These are phyloP conservation scores for Ettlia oleoabundans DNA, from an alignment of 139 green algal species.

Conservation along the genomic window DNA sequence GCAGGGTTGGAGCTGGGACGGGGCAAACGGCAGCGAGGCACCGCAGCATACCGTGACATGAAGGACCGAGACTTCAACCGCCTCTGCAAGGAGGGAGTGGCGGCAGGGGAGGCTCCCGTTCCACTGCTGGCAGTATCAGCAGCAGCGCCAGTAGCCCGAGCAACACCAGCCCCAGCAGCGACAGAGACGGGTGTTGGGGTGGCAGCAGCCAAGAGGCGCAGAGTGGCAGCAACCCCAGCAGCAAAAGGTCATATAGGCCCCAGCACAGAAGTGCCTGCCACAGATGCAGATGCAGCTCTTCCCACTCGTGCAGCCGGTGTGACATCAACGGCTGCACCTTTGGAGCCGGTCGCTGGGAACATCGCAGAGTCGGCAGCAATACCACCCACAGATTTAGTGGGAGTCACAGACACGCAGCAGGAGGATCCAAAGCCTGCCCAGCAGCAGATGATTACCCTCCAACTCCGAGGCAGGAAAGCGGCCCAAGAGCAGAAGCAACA, in stretches of 20 bases:
- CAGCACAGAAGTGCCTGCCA: not conserved
- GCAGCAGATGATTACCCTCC: not conserved
- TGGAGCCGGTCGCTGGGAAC: too few species aligned
- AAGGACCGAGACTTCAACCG: constrained; percentile 21
- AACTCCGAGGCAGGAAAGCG: too few species aligned
- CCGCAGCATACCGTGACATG: constrained; percentile 22
- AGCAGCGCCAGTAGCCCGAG: not conserved
- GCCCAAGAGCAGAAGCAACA: too few species aligned
- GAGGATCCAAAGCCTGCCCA: not conserved
- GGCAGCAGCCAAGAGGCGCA: not conserved
- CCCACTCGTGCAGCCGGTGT: too few species aligned
- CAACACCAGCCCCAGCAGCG: not conserved
- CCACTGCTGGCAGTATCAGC: not conserved
- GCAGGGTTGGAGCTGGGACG: constrained; percentile 60
- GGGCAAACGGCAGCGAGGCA: constrained; percentile 52
- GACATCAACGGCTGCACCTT: too few species aligned
- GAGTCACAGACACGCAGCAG: too few species aligned
- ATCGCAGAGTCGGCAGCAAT: too few species aligned
- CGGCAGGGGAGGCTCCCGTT: not conserved
- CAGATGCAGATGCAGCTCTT: too few species aligned
- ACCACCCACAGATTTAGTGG: too few species aligned
- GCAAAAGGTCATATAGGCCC: too few species aligned
- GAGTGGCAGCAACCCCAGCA: not conserved
- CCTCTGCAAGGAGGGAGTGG: constrained; percentile 15
- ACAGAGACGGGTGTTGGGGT: not conserved